These are phyloP conservation scores for Tuber aestivum DNA, from an alignment of 495 filamentous ascomycete genomes.

Conservation along the genomic window DNA sequence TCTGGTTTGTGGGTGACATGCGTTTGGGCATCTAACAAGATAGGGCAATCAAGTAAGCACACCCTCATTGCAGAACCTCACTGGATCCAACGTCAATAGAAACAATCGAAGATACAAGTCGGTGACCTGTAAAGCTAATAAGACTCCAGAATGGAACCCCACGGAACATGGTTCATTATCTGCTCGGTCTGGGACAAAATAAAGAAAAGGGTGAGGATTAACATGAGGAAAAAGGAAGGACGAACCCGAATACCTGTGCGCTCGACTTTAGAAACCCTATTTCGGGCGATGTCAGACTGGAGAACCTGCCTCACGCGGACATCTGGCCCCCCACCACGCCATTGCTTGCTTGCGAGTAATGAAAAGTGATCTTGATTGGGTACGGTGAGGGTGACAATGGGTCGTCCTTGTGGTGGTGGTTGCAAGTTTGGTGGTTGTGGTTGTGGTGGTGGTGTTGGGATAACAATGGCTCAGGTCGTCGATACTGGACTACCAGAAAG, in stretches of 20 bases:
- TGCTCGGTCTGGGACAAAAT: conserved; percentile 10
- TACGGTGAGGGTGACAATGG: conserved; percentile 11
- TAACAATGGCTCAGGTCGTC: conserved; percentile 12
- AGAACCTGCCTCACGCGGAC: conserved; percentile 9
- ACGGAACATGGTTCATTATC: not conserved
- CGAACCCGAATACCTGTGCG: conserved; percentile 7
- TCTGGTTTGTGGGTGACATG: conserved; percentile 5
- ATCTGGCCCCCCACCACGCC: not conserved
- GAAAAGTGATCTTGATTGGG: conserved; percentile 9
- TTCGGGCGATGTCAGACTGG: conserved; percentile 9
- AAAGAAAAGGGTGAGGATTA: not conserved
- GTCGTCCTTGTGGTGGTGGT: conserved; percentile 5
- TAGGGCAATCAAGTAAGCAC: conserved; percentile 10
- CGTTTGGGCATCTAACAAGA: conserved; percentile 18
- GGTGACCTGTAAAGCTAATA: conserved; percentile 15
- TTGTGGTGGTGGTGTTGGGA: conserved; percentile 9
- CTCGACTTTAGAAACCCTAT: conserved; percentile 8
- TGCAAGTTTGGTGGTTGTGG: conserved; percentile 15
- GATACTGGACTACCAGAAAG: not conserved
- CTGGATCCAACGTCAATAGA: conserved; percentile 6
- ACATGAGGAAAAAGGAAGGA: conserved; percentile 1
- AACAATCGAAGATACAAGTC: conserved; percentile 22
- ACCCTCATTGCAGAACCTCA: not conserved
- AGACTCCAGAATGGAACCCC: not conserved
- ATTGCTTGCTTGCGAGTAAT: conserved; percentile 14